These are phyloP conservation scores for Eugenia klotzschiana DNA, from an alignment of 441 rosid genomes.

Conservation along the genomic window DNA sequence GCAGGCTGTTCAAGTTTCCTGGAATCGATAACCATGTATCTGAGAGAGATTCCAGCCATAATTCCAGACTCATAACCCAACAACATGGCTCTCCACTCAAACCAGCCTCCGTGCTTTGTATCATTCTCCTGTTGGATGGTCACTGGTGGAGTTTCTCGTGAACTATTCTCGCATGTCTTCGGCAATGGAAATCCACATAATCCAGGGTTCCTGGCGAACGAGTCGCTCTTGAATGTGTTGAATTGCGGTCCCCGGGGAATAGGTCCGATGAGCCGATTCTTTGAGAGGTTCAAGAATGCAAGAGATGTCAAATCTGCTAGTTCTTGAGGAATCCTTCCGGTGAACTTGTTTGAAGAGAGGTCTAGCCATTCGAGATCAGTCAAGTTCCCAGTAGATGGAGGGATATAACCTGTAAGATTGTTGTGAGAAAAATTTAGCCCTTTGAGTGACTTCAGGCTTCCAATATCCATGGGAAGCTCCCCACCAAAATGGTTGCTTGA, in stretches of 20 bases:
- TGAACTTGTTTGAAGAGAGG: neutral
- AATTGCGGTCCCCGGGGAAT: neutral
- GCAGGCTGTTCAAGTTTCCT: neutral
- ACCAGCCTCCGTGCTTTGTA: fast-evolving
- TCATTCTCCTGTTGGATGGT: neutral
- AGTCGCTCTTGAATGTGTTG: neutral
- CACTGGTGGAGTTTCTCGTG: fast-evolving
- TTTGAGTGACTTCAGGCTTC: neutral
- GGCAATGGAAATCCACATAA: neutral
- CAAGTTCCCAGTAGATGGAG: fast-evolving
- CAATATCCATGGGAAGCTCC: fast-evolving
- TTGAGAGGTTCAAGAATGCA: neutral
- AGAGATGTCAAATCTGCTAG: neutral
- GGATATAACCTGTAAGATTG: neutral
- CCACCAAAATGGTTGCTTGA: neutral
- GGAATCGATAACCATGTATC: neutral
- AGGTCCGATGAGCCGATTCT: neutral
- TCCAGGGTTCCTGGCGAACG: neutral
- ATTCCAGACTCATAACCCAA: neutral
- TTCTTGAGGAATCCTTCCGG: fast-evolving
- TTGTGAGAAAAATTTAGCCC: neutral
- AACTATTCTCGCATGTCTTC: neutral
- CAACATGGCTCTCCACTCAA: neutral
- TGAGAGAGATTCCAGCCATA: neutral
- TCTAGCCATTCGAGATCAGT: neutral